Base-by-base conservation (phyloP, 768 basidiomycete genomes). In the Candolleomyces aberdarensis region DNA sequence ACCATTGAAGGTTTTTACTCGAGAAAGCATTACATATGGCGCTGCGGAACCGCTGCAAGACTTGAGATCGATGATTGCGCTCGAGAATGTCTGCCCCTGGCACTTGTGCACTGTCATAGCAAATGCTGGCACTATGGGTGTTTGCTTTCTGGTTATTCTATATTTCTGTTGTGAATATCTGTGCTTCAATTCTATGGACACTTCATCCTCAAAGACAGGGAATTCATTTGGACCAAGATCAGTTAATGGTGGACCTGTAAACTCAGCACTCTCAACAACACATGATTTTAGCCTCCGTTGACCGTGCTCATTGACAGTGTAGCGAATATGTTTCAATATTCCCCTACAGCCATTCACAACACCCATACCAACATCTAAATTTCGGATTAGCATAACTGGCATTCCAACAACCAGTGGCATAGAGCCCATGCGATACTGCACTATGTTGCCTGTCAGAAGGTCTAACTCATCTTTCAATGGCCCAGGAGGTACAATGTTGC, bases 311-410 rank as follows among this genome's bases (percentile, higher is more conserved):
- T 65, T 63, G 0, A 62, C 44, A 11, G 48, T 19, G 59, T 70
- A 72, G 8, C 66, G 39, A 0, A 73, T 62, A 6, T 47, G 17
- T 13, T n/a, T 59, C 1, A 71, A 17, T 26, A 2, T 64, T 3
- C 72, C 71, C 5, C n/a, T 41, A 29, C 62, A 63, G 0, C 74
- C 75, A 62, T 75, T 76, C 1, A 75, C 68, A 29, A 74, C 60
- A 0, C 75, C 73, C 1, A 62, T 63, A 5, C 65, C 62, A 0
- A 76, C 69, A 57, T 75, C 74, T 60, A 67, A 73, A 39, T 77
- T 76, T 40, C 73, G 64, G 0, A 61, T 54, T 0, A 77, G 48
- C 32, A 75, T 63, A 0, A 78, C 69, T 3, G 72, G 74, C 74
- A 77, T 77, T 0, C 72, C 73, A 2, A 70, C 46, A 5, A 69